Evolutionary conservation across 345 rosid species (phyloP), one percentile per base, ranked within the genome.

Genomic region (Heritiera littoralis): DNA sequence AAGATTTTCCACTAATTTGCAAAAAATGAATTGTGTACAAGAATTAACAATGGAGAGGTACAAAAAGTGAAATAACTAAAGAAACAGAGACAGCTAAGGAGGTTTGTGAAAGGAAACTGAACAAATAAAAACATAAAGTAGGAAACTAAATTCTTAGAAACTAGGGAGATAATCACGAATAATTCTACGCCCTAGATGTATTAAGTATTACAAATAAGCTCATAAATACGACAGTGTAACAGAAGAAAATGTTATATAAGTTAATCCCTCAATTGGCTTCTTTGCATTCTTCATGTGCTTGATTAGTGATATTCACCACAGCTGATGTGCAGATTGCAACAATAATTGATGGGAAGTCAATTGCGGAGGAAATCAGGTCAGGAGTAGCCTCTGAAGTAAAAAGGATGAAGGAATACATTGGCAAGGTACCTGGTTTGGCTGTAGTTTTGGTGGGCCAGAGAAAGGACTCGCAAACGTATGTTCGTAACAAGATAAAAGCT

Each of bases 391-490:
- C 43, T 75, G 91, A 92, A 78, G 97, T 96, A 30, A 65, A 83
- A 76, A 88, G 93, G 86, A 93, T 96, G 99, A 89, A 89, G 84
- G 88, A 85, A 8, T 83, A 73, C 56, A 86, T 92, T 28, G 89
- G 93, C 18, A 86, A 84, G 84, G 90, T 92, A 73, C 98, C 98
- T 63, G 97, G 99, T 54, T 89, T 96, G 87, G 97, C 92, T 14
- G 97, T 93, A 72, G 88, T 96, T 78, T 74, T 93, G 83, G 87
- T 92, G 51, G 98, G 97, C n/a, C 72, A 89, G 77, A 90, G 94
- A 87, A 90, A 70, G 82, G 99, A 93, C 84, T 96, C 98, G 0
- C 89, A 83, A 73, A 89, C 91, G 54, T 96, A 92, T 76, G 98
- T 93, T 38, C 89, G 91, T 65, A 93, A 93, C 83, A 96, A 93